These are phyloP conservation scores for Lachnellula cervina DNA, from an alignment of 2,329 filamentous ascomycete genomes.

Conservation along the genomic window DNA sequence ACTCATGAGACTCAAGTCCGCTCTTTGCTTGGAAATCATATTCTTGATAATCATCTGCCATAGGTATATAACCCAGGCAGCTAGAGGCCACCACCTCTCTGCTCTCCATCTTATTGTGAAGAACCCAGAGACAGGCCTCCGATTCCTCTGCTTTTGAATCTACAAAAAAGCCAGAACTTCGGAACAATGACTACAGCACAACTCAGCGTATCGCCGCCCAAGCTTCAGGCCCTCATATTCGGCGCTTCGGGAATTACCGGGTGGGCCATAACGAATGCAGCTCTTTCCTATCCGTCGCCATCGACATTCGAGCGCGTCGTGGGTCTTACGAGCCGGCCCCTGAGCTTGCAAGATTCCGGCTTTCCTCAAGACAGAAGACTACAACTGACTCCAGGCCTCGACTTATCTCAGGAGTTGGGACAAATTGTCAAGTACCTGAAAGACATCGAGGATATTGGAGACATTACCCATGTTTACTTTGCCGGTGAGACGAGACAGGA, in stretches of 20 bases:
- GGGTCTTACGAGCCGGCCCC: constrained; percentile 25
- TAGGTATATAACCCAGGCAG: too few species aligned
- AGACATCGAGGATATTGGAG: constrained; percentile 32
- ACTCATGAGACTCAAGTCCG: not conserved
- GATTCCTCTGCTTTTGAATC: not conserved
- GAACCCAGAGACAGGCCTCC: too few species aligned
- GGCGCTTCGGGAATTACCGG: constrained; percentile 31
- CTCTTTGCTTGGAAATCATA: not conserved
- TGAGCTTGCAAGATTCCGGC: constrained; percentile 10
- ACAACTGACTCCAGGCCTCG: constrained; percentile 33
- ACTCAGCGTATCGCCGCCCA: not conserved
- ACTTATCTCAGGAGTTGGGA: constrained; percentile 28
- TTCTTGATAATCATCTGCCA: not conserved
- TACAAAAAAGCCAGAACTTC: not conserved
- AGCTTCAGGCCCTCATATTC: constrained; percentile 24
- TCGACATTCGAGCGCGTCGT: constrained; percentile 28
- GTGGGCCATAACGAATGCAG: constrained; percentile 28
- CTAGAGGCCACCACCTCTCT: too few species aligned
- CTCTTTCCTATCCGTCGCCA: constrained; percentile 26
- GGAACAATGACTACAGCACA: not conserved
- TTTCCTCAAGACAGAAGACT: constrained; percentile 22
- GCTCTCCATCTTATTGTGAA: too few species aligned
- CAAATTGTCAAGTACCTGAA: constrained; percentile 32
- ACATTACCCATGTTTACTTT: constrained; percentile 41
- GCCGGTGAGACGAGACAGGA: constrained; percentile 26